Evolutionary conservation across 73 alveolate species (phyloP), one percentile per base, ranked within the genome.

Genomic region (Blepharisma stoltei): DNA sequence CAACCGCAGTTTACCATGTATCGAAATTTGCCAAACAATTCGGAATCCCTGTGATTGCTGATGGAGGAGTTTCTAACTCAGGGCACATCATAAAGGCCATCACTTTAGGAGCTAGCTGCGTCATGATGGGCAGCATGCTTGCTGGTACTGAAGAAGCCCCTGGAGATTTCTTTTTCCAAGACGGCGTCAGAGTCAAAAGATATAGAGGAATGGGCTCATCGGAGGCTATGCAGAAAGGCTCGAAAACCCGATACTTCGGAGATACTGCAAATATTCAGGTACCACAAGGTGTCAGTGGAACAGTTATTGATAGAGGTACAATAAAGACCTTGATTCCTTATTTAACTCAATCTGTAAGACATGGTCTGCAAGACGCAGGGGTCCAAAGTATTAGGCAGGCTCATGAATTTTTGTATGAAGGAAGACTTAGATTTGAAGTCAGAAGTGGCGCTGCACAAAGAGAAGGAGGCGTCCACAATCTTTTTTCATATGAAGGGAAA

Each of bases 111-210:
- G 89, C 89, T 6, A 70, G 80, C 6, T 78, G 75, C 5, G 89
- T 80, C 54, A 82, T 82, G 89, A 66, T 80, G 69, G 89, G 89
- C 52, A 43, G 76, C 55, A 6, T 67, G 69, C 41, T 83, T 50
- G 90, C 90, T 66, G 90, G 90, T 54, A 83, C 90, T 6, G 67
- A 73, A 6, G 90, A 83, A 67, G 77, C 90, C 8, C 90, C 90
- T 5, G 90, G 90, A 0, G 86, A 83, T 32, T 83, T 77, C 52
- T 77, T 77, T 80, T 83, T 73, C 82, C 82, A 82, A 79, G 80
- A 82, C 9, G 89, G 89, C 8, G 60, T 76, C 71, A 77, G 89
- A 14, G 27, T 82, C 75, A 82, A 82, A 76, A 80, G 84, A 23
- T 82, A 82, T 83, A 70, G 89, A 11, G 89, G 89, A 6, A 82